Evolutionary conservation across 1,139 yeast genomes (phyloP).

Genomic region (Pichia sp.): DNA sequence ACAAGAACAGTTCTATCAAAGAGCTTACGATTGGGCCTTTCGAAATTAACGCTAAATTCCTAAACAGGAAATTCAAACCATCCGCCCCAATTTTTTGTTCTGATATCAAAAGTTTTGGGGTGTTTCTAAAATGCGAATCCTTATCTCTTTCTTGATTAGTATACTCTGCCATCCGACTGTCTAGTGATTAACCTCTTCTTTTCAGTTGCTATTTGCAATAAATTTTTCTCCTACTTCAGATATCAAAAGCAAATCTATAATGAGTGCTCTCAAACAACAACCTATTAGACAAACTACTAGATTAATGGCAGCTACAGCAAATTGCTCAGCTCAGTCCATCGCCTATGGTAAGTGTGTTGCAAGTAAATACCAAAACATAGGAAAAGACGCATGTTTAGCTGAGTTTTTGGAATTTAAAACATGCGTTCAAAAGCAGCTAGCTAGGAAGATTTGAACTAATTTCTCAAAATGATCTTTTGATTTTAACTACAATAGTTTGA

Average conservation of each 20-base stretch:
- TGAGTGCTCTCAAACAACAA: constrained; percentile 14
- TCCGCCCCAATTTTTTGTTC: too few relatives aligned
- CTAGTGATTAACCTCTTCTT: too few relatives aligned
- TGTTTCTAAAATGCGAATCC: too few relatives aligned
- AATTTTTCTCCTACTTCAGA: not conserved
- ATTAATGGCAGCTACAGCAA: constrained; percentile 23
- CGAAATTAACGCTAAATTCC: too few relatives aligned
- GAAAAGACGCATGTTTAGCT: constrained; percentile 47
- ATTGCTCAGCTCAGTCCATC: constrained; percentile 25
- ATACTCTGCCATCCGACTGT: too few relatives aligned
- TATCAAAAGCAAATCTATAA: not conserved
- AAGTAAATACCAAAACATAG: constrained; percentile 45
- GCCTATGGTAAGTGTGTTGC: constrained; percentile 59
- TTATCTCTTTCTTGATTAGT: too few relatives aligned
- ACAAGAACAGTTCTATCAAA: not conserved
- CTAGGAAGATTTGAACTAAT: constrained; percentile 10
- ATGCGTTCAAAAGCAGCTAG: constrained; percentile 43
- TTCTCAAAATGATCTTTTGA: too few relatives aligned
- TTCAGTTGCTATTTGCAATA: not conserved
- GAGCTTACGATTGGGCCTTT: not conserved
- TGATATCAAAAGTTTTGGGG: too few relatives aligned
- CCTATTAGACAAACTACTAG: constrained; percentile 25
- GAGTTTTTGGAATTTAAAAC: constrained; percentile 51
- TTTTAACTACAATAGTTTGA: too few relatives aligned
- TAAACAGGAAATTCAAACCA: too few relatives aligned